phyloP scores from a whole-genome alignment of 805 yeast genomes.

The Maudiozyma serrabonitensis region DNA sequence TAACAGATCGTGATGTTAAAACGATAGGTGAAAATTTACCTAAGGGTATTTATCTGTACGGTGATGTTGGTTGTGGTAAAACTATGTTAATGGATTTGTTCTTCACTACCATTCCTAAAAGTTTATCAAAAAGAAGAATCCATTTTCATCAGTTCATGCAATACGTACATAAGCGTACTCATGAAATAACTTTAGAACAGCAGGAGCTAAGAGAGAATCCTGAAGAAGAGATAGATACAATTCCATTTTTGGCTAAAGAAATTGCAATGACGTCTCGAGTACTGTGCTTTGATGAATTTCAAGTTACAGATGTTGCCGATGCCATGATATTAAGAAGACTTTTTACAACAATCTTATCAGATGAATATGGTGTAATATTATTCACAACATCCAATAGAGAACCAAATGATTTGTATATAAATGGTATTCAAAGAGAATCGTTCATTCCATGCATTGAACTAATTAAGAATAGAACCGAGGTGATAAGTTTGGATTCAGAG shows the following conservation, averaged over 20 bases:
- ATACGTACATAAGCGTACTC: conserved; percentile 76
- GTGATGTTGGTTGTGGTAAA: conserved; percentile 98
- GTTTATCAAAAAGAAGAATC: conserved; percentile 66
- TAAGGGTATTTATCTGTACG: conserved; percentile 82
- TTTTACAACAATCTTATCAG: conserved; percentile 53
- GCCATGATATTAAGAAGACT: conserved; percentile 89
- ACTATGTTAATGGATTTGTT: conserved; percentile 97
- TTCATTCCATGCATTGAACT: conserved; percentile 87
- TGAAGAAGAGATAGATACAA: conserved; percentile 45
- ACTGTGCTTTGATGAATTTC: conserved; percentile 93
- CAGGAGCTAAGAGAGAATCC: conserved; percentile 6
- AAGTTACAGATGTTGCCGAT: conserved; percentile 97
- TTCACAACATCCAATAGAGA: conserved; percentile 94
- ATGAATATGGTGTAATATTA: conserved; percentile 71
- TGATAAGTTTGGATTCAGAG: conserved; percentile 76
- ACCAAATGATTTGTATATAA: conserved; percentile 85
- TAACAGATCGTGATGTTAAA: conserved; percentile 4
- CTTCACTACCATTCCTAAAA: conserved; percentile 70
- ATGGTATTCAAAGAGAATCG: conserved; percentile 87
- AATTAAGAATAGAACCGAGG: conserved; percentile 63
- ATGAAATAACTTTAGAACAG: conserved; percentile 56
- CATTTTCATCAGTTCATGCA: conserved; percentile 99
- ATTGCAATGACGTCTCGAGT: conserved; percentile 68
- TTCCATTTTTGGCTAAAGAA: conserved; percentile 76
- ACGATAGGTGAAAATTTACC: conserved; percentile 39